Evolutionary conservation across 768 basidiomycete species (phyloP), one percentile per base, ranked within the genome.

Genomic region (Roridomyces roridus): DNA sequence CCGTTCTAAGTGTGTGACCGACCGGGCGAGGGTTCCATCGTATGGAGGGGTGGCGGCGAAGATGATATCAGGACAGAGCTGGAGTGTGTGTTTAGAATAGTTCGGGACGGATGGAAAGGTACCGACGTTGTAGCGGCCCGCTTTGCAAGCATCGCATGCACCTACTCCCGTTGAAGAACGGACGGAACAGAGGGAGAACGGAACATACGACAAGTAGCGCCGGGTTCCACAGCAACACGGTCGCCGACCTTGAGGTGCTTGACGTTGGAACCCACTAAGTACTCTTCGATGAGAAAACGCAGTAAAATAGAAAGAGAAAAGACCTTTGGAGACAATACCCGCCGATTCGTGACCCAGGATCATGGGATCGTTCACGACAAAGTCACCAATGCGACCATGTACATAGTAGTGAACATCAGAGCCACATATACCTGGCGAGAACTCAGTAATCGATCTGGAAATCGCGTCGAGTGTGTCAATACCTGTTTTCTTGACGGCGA

Each of bases 341-440:
- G 93, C 80, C 2, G 93, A 94, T 76, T 98, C 96, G 68, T 98
- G 96, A 18, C 96, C 96, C 40, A 98, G 86, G 45, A 94, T 90
- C 89, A 94, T 94, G 0, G 93, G 92, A 34, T 81, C 81, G 54
- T 87, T 74, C 57, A 96, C 91, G 46, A 91, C 75, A 73, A 89
- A 94, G 68, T 91, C 87, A 18, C 85, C 88, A 55, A 92, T 92
- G 37, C 86, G 82, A 18, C 92, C 92, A 56, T 91, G 82, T n/a
- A 82, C 80, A 31, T 89, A 77, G 70, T 88, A 95, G 67, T 93
- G 91, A 14, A 90, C 90, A 80, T 96, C 94, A 55, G 92, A 94
- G 34, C 94, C 94, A 69, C 93, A 96, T 61, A 96, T 95, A n/a
- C n/a, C n/a, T n/a, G n/a, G n/a, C n/a, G n/a, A n/a, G n/a, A n/a